phyloP scores from a whole-genome alignment of 2,329 filamentous ascomycete genomes.

The Neofusicoccum ribis region DNA sequence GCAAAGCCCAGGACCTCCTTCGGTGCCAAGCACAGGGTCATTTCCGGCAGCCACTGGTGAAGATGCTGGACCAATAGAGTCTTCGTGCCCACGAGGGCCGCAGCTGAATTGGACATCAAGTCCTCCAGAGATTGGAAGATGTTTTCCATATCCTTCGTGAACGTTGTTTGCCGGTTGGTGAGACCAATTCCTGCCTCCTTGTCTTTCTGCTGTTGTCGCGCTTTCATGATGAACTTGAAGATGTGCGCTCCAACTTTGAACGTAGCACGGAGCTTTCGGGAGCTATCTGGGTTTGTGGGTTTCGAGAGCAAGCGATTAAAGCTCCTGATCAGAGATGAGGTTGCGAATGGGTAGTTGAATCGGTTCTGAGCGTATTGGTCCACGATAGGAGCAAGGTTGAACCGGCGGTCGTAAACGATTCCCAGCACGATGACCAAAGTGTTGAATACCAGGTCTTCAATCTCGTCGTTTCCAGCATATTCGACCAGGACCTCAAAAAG shows the following conservation, averaged over 20 bases:
- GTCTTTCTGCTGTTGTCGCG: constrained; percentile 79
- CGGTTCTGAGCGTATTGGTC: constrained; percentile 85
- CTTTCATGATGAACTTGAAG: constrained; percentile 91
- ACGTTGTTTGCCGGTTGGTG: constrained; percentile 68
- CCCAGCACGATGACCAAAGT: constrained; percentile 85
- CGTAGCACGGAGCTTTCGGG: constrained; percentile 81
- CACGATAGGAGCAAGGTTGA: constrained; percentile 86
- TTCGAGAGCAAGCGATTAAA: constrained; percentile 81
- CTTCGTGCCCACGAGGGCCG: constrained; percentile 88
- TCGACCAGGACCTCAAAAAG: constrained; percentile 91
- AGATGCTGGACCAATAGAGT: constrained; percentile 95
- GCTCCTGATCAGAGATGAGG: constrained; percentile 81
- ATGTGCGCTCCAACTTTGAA: constrained; percentile 95
- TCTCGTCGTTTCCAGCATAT: constrained; percentile 85
- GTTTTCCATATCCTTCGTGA: constrained; percentile 77
- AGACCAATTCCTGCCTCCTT: constrained; percentile 88
- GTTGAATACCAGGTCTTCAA: constrained; percentile 89
- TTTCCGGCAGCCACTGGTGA: constrained; percentile 94
- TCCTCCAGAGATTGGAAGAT: constrained; percentile 89
- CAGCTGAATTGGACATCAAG: constrained; percentile 84
- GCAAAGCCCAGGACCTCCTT: constrained; percentile 90
- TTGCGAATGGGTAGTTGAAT: constrained; percentile 93
- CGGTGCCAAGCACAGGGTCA: constrained; percentile 71
- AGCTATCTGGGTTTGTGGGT: constrained; percentile 78
- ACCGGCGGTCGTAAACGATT: constrained; percentile 91